These are phyloP conservation scores for Ceratonia siliqua DNA, from an alignment of 306 rosid genomes.

Conservation along the genomic window DNA sequence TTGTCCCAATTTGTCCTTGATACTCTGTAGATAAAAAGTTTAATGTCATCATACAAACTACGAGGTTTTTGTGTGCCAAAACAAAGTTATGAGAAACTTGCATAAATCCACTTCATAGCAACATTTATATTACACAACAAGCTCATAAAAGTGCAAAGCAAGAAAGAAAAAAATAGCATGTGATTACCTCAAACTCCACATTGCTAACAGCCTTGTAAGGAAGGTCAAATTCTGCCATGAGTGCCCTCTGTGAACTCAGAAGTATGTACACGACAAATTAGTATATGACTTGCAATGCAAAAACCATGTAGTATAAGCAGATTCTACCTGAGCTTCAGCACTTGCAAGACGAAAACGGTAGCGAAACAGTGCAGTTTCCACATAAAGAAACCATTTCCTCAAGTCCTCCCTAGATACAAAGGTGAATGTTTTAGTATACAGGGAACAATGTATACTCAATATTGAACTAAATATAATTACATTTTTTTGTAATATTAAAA, in stretches of 20 bases:
- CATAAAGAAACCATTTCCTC: conserved; percentile 93
- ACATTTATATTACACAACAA: not conserved
- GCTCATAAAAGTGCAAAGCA: not conserved
- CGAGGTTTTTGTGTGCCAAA: conserved; percentile 15
- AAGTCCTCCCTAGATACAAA: conserved; percentile 70
- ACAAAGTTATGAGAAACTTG: not conserved
- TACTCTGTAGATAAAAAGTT: conserved; percentile 48
- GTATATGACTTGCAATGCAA: conserved; percentile 23
- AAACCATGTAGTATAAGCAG: conserved; percentile 1
- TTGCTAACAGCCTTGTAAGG: conserved; percentile 62
- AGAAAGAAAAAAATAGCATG: conserved; percentile 28
- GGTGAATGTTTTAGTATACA: not conserved
- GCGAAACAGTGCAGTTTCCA: conserved; percentile 83
- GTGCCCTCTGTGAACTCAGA: conserved; percentile 57
- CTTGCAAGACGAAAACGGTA: conserved; percentile 55
- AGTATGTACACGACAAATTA: conserved; percentile 30
- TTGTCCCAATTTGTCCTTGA: conserved; percentile 70
- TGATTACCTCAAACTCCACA: conserved; percentile 76
- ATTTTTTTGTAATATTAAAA: not conserved
- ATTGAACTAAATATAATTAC: not conserved
- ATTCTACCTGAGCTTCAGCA: conserved; percentile 73
- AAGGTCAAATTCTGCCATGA: conserved; percentile 74
- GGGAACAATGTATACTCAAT: not conserved
- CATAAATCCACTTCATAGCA: conserved; percentile 16
- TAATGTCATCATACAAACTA: not conserved